Percentiles rank a stretch among this genome's conserved stretches.
Conservation (phyloP, 139 green algal genomes). For the Parachlorella kessleri region DNA sequence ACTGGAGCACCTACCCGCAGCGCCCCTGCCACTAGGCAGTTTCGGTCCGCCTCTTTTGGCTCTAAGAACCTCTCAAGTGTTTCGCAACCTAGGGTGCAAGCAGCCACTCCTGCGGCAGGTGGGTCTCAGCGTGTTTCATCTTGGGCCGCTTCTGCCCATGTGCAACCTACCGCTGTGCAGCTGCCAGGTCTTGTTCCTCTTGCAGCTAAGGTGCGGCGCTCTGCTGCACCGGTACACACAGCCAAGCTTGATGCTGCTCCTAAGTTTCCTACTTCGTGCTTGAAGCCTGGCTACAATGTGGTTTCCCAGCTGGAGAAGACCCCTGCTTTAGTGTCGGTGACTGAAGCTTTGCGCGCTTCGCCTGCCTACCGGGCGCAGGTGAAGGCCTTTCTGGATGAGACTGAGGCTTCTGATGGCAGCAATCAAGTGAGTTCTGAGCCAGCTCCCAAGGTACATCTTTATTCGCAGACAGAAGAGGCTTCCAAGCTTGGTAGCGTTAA, state of each 20-base stretch:
- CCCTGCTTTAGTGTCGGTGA: neutral
- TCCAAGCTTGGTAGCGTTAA: neutral
- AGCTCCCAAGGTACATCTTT: neutral
- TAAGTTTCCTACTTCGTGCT: neutral
- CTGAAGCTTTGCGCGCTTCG: neutral
- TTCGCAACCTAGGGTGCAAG: too few relatives aligned
- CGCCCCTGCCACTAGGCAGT: neutral
- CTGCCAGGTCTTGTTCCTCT: neutral
- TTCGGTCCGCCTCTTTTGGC: neutral
- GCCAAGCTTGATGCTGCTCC: neutral
- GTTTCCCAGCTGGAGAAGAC: neutral
- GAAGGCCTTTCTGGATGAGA: neutral
- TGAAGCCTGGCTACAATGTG: neutral
- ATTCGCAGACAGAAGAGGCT: neutral
- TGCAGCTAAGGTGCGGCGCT: too few relatives aligned
- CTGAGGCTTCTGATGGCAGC: neutral
- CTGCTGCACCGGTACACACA: neutral
- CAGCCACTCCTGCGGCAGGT: too few relatives aligned
- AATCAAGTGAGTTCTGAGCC: too few relatives aligned
- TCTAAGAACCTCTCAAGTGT: neutral
- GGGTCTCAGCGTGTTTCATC: too few relatives aligned
- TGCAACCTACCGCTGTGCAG: neutral
- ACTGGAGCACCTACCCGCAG: neutral
- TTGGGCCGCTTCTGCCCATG: neutral
- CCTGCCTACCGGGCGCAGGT: neutral